phyloP scores from a whole-genome alignment of 148 eudicot genomes.

The Amaranthus cruentus region DNA sequence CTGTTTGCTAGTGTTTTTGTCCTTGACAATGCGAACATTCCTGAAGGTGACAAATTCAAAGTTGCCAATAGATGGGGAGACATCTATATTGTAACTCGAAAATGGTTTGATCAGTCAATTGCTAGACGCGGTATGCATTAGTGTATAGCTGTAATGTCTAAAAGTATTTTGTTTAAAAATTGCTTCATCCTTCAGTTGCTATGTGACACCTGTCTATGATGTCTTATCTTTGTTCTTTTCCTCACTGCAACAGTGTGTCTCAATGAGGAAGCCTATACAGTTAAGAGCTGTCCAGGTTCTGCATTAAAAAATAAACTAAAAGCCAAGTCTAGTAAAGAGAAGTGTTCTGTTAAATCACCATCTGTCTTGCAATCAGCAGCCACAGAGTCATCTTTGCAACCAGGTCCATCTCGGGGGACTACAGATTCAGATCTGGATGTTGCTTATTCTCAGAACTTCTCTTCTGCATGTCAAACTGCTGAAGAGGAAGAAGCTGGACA shows the following conservation, averaged over 20 bases:
- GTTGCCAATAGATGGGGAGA: slow-evolving; percentile 89
- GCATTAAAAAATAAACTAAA: slow-evolving; percentile 30
- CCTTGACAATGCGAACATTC: slow-evolving; percentile 77
- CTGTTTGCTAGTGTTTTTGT: background rate
- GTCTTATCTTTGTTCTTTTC: slow-evolving; percentile 22
- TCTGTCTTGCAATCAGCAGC: slow-evolving; percentile 36
- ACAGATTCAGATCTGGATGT: slow-evolving; percentile 50
- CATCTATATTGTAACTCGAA: slow-evolving; percentile 58
- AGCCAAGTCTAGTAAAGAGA: slow-evolving; percentile 46
- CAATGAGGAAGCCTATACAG: slow-evolving; percentile 75
- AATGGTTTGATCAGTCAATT: slow-evolving; percentile 93
- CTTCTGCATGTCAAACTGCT: slow-evolving; percentile 34
- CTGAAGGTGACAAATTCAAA: slow-evolving; percentile 97
- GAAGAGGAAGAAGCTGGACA: slow-evolving; percentile 35
- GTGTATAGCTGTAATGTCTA: background rate
- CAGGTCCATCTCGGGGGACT: slow-evolving; percentile 37
- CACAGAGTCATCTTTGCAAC: slow-evolving; percentile 46
- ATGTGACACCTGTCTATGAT: background rate
- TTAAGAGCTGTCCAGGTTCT: slow-evolving; percentile 42
- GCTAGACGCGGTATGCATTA: slow-evolving; percentile 64
- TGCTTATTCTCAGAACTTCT: slow-evolving; percentile 45
- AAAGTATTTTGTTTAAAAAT: background rate
- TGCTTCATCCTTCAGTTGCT: slow-evolving; percentile 1
- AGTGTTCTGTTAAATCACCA: slow-evolving; percentile 38
- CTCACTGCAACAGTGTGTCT: slow-evolving; percentile 59